Conservation (phyloP, 2,329 filamentous ascomycete species). For the Alternaria hordeiaustralica region DNA sequence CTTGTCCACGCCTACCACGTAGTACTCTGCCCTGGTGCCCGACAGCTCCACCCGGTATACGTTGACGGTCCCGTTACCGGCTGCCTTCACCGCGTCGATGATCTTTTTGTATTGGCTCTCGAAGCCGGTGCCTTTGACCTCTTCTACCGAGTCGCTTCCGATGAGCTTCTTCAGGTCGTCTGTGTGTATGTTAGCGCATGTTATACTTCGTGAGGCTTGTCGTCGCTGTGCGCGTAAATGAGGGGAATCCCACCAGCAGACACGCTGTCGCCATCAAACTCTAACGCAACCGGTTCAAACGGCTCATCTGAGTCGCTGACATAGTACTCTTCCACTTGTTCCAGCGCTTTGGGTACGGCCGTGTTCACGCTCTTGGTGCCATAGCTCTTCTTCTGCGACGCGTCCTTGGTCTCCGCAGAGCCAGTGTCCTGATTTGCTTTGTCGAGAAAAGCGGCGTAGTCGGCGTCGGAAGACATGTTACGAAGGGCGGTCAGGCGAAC, state of each 20-base stretch:
- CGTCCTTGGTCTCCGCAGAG: constrained; percentile 29
- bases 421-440: constrained; percentile 77
- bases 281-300: constrained; percentile 77
- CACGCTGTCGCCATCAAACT: constrained; percentile 63
- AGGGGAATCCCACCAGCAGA: constrained; percentile 57
- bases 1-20: constrained; percentile 70
- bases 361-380: constrained; percentile 53
- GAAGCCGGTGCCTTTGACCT: constrained; percentile 73
- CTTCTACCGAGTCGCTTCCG: constrained; percentile 65
- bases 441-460: constrained; percentile 83
- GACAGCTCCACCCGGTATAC: constrained; percentile 75
- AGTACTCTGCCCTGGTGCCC: constrained; percentile 76
- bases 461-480: constrained; percentile 76
- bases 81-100: constrained; percentile 71
- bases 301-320: constrained; percentile 84
- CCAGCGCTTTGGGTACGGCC: constrained; percentile 61
- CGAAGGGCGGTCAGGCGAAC: not conserved
- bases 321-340: constrained; percentile 67
- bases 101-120: constrained; percentile 74
- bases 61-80: constrained; percentile 71
- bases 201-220: not conserved
- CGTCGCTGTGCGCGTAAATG: not conserved
- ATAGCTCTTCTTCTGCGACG: constrained; percentile 31
- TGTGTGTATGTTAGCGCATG: constrained; percentile 44
- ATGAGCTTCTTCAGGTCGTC: constrained; percentile 75